Percentiles rank a stretch among this genome's conserved stretches.
Conservation (phyloP, 208 protist genomes). For the Leptomonas pyrrhocoris region DNA sequence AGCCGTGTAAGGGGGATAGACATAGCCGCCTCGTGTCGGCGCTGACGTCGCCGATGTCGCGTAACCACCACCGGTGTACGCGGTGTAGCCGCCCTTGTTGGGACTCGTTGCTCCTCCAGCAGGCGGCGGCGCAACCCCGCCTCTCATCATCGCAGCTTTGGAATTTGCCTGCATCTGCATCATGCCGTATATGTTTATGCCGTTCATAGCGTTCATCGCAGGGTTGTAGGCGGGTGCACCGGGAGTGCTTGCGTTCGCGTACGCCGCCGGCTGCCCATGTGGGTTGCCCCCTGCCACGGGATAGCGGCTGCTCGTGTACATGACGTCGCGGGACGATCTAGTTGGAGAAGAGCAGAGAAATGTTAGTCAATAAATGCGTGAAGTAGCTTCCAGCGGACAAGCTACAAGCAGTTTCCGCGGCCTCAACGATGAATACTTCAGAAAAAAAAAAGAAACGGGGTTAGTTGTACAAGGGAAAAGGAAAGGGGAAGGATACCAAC, state of each 20-base stretch:
- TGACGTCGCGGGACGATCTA: neutral
- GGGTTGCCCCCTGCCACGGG: neutral
- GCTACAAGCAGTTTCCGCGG: no score
- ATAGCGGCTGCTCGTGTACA: slow-evolving; percentile 10
- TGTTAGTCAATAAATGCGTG: neutral
- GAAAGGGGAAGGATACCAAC: no score
- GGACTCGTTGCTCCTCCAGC: neutral
- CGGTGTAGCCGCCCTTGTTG: slow-evolving; percentile 3
- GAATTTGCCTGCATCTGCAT: slow-evolving; percentile 13
- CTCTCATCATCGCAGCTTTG: neutral
- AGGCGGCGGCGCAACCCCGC: neutral
- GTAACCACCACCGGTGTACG: slow-evolving; percentile 13
- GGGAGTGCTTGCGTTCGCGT: neutral
- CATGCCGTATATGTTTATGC: neutral
- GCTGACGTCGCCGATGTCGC: neutral
- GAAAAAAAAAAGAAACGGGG: no score
- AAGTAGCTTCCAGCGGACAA: neutral
- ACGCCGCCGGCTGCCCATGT: neutral
- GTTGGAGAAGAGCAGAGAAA: no score
- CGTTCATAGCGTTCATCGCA: slow-evolving; percentile 4
- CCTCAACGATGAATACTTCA: no score
- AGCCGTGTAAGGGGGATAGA: slow-evolving; percentile 2
- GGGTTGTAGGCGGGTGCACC: neutral
- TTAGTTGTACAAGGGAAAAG: no score
- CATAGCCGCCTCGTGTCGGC: neutral